Conservation (phyloP, 2,329 filamentous ascomycete genomes). For the Diatrype stigma region DNA sequence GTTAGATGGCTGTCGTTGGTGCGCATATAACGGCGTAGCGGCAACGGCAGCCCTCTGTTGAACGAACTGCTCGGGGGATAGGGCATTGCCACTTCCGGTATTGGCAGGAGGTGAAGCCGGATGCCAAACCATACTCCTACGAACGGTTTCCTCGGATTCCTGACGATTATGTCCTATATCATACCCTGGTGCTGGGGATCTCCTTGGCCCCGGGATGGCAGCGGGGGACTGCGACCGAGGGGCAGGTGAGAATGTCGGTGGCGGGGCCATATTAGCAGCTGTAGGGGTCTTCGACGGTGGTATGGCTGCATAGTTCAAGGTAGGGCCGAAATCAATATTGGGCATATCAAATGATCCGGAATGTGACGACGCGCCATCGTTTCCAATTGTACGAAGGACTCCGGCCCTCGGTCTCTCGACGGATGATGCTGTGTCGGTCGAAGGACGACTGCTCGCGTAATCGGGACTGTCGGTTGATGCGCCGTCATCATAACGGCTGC, state of each 20-base stretch:
- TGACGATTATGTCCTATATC: slow-evolving; percentile 39
- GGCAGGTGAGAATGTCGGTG: slow-evolving; percentile 29
- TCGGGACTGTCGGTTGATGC: slow-evolving; percentile 67
- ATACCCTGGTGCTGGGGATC: slow-evolving; percentile 15
- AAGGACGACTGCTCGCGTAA: slow-evolving; percentile 67
- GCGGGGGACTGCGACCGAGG: slow-evolving; percentile 17
- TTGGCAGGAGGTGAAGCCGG: slow-evolving; percentile 54
- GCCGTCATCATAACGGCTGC: slow-evolving; percentile 55
- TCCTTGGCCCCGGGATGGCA: slow-evolving; percentile 4
- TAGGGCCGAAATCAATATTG: slow-evolving; percentile 80
- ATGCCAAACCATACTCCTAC: slow-evolving; percentile 74
- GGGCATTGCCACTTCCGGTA: slow-evolving; percentile 37
- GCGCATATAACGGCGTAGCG: slow-evolving; percentile 51
- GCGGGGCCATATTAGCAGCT: slow-evolving; percentile 7
- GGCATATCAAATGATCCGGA: slow-evolving; percentile 54
- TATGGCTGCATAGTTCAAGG: slow-evolving; percentile 55
- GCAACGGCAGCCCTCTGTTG: slow-evolving; percentile 65
- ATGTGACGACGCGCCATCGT: slow-evolving; percentile 27
- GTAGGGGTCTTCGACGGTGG: slow-evolving; percentile 18
- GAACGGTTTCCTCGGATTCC: slow-evolving; percentile 49
- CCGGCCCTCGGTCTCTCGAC: slow-evolving; percentile 71
- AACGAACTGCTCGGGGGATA: slow-evolving; percentile 81
- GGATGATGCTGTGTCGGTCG: slow-evolving; percentile 45
- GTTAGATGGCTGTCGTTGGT: slow-evolving; percentile 56
- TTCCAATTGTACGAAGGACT: slow-evolving; percentile 73